Conservation (phyloP, 2,329 filamentous ascomycete genomes). For the Fusarium veterinarium region DNA sequence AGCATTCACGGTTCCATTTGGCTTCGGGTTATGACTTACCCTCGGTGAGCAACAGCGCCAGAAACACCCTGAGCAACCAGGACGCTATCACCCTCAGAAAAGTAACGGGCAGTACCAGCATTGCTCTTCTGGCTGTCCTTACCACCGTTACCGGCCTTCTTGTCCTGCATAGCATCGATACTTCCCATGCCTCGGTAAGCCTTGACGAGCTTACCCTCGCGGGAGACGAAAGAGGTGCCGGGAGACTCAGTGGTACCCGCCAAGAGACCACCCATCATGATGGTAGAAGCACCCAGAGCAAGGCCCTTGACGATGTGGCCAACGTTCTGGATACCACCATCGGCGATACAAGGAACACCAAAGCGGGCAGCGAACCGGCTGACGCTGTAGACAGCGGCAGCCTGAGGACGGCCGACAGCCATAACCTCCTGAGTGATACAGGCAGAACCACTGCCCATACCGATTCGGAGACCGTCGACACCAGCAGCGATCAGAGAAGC, state of each 20-base stretch:
- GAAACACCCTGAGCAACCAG: conserved; percentile 97
- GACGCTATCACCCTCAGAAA: conserved; percentile 94
- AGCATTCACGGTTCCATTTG: conserved; percentile 37
- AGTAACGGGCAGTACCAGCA: conserved; percentile 96
- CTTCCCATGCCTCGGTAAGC: conserved; percentile 99
- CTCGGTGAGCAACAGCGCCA: conserved; percentile 83
- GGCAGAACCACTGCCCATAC: conserved; percentile 97
- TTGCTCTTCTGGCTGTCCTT: conserved; percentile 85
- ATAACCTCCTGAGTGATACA: conserved; percentile 99
- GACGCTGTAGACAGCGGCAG: conserved; percentile 91
- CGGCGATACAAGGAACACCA: conserved; percentile 96
- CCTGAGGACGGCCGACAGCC: conserved; percentile 97
- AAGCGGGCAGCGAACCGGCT: conserved; percentile 90
- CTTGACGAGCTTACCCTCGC: conserved; percentile 98
- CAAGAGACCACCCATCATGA: conserved; percentile 99
- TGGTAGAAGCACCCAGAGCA: conserved; percentile 89
- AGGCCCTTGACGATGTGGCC: conserved; percentile 99
- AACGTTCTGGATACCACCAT: conserved; percentile 97
- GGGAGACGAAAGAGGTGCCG: conserved; percentile 94
- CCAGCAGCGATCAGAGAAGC: conserved; percentile 91
- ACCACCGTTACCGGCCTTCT: conserved; percentile 84
- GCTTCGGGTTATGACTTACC: conserved; percentile 53
- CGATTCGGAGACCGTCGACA: conserved; percentile 95
- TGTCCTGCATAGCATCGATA: conserved; percentile 99
- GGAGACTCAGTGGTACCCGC: conserved; percentile 98